Evolutionary conservation across 768 basidiomycete species (phyloP), one percentile per base, ranked within the genome.

Genomic region (Leccinellum rugosiceps): DNA sequence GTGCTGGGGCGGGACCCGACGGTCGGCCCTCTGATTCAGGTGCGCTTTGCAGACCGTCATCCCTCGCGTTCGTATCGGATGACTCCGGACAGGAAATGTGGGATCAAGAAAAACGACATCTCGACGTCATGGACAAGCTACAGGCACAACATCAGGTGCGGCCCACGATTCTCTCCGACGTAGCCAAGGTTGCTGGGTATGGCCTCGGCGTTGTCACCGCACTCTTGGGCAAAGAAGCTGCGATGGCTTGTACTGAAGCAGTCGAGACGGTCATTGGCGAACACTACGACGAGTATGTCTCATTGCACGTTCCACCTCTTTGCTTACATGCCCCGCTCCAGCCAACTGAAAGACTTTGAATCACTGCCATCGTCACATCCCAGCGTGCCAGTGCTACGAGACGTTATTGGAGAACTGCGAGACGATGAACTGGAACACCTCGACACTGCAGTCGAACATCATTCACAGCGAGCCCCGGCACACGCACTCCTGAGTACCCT

Each of bases 191-290:
- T 6, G 88, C 87, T 51, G 94, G 94, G 6, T 95, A 90, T 68
- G 88, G 89, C 4, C 76, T 98, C 8, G 95, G 95, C 6, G 87
- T 87, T 6, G 81, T 77, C 0, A 97, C 95, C 0, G 95, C 92
- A 1, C 73, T 96, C 21, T 80, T 96, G 82, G 90, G 95, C 35
- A 89, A 85, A 67, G 89, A 97, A 63, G 93, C 94, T 13, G 94
- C 95, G 1, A 98, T 98, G 95, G 95, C 95, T 6, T 98, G 95
- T 66, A 98, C 95, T 0, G 95, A 98, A 72, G 95, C 95, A 0
- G 94, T 98, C 19, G 95, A 98, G 72, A 97, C 95, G 0, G 93
- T 93, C 55, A 98, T 98, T 52, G 95, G 95, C 41, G 95, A 98
- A 72, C 95, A 98, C 73, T 98, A 98, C 66, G 92, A 98, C 70